Percentiles rank a stretch among this genome's conserved stretches.
Evolutionary conservation across 2,329 filamentous ascomycete genomes (phyloP).

Genomic region (Penicillium nordicum): DNA sequence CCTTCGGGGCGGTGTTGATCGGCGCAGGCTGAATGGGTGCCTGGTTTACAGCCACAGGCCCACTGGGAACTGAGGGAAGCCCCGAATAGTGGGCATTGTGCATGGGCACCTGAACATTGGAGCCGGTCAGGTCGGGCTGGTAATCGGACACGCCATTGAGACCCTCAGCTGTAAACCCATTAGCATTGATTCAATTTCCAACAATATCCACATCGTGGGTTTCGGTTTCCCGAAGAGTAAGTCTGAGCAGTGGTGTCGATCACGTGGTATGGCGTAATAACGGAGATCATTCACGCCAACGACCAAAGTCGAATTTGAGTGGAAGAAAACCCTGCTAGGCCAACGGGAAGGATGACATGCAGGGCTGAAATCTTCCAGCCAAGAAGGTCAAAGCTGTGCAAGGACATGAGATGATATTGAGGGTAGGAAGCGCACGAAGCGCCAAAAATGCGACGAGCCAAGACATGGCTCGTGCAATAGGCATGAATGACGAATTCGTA

Average conservation of each 20-base stretch:
- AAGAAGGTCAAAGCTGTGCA: slow-evolving; percentile 8
- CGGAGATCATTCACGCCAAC: slow-evolving; percentile 22
- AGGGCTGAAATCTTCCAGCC: slow-evolving; percentile 11
- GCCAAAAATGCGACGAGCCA: slow-evolving; percentile 15
- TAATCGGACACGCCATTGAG: slow-evolving; percentile 34
- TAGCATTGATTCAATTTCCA: slow-evolving; percentile 13
- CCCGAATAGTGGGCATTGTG: slow-evolving; percentile 25
- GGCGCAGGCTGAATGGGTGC: slow-evolving; percentile 18
- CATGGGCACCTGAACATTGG: slow-evolving; percentile 25
- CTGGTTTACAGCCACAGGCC: slow-evolving; percentile 15
- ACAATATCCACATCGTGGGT: slow-evolving; percentile 8
- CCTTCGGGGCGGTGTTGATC: slow-evolving; percentile 9
- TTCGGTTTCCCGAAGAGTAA: slow-evolving; percentile 10
- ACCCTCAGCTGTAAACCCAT: slow-evolving; percentile 26
- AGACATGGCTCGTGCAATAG: slow-evolving; percentile 1
- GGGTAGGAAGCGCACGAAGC: slow-evolving; percentile 9
- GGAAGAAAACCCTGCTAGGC: slow-evolving; percentile 2
- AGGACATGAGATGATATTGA: neutral
- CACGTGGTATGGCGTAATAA: slow-evolving; percentile 39
- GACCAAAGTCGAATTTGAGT: slow-evolving; percentile 14
- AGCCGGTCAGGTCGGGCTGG: slow-evolving; percentile 27
- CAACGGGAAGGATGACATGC: slow-evolving; percentile 8
- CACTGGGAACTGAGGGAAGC: slow-evolving; percentile 21
- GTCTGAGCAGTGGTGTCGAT: slow-evolving; percentile 12
- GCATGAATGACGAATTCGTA: slow-evolving; percentile 3